Base-by-base conservation (phyloP, 1,139 yeast genomes). In the Arxiozyma telluris region DNA sequence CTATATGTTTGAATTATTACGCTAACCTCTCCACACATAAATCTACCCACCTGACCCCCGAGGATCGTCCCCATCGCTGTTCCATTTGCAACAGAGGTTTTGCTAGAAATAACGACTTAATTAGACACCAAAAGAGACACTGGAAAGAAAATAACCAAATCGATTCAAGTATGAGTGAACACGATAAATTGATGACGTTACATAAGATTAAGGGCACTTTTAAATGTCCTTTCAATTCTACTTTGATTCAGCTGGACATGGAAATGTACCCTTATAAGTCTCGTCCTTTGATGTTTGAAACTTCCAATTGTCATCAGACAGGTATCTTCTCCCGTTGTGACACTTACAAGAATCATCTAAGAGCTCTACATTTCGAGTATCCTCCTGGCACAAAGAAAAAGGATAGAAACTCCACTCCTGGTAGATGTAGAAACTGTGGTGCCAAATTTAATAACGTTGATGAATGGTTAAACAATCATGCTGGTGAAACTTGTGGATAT, bases 251-350 rank as follows among this genome's bases (percentile, higher is more conserved):
- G 45, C 52, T 67, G 41, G 70, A 68, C 51, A 60, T 63, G 62
- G 66, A 64, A 49, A 54, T 66, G 15, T 61, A 64, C 50, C 65
- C 66, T 1, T 62, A 62, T 55, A 62, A 66, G 47, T 58, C 62
- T 12, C 42, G 54, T 50, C 47, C 57, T 18, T 50, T 64, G 42
- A 51, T 51, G 27, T 65, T 65, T 50, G 69, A 63, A 45, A 64
- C 70, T 1, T 59, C 64, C 5, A 60, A 60, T 49, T 88, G 96
- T 66, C 96, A 90, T 67, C 80, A 80, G 56, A 82, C 88, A 4
- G 96, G 96, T 7, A 83, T 86, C 44, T 90, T 90, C 64, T 81
- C 90, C 21, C 77, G 97, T 50, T 87, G 96, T 67, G 97, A 90
- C 69, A 90, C 97, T 7, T 90, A 82, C 72, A 90, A 90, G 66